These are phyloP conservation scores for Sarocladium brachiariae DNA, from an alignment of 2,329 filamentous ascomycete species.

Conservation along the genomic window DNA sequence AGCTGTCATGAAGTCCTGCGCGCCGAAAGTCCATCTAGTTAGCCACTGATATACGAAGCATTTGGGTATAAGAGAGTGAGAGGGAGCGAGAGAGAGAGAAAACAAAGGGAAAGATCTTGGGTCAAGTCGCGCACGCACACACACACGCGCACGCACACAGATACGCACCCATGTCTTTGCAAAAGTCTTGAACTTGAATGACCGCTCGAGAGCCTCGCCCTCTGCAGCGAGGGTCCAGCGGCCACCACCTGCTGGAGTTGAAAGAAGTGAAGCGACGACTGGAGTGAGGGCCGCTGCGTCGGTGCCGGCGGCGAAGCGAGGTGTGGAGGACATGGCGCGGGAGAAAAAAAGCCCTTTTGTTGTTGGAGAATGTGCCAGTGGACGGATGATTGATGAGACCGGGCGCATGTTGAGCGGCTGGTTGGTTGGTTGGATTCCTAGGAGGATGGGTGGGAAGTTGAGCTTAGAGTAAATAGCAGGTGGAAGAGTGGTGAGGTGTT, in stretches of 20 bases:
- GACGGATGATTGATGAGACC: slow-evolving; percentile 11
- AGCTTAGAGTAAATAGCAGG: not conserved
- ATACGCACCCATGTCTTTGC: slow-evolving; percentile 54
- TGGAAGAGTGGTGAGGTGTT: no score
- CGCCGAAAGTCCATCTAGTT: no score
- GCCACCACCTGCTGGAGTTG: slow-evolving; percentile 24
- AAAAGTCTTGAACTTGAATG: slow-evolving; percentile 59
- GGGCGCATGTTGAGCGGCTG: not conserved
- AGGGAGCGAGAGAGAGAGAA: no score
- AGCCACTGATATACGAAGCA: no score
- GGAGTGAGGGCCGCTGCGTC: slow-evolving; percentile 31
- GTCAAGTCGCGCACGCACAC: no score
- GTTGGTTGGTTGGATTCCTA: not conserved
- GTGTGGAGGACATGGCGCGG: slow-evolving; percentile 21
- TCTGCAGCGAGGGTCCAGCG: slow-evolving; percentile 45
- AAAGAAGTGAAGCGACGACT: slow-evolving; percentile 33
- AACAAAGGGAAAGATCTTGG: no score
- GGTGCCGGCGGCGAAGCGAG: slow-evolving; percentile 38
- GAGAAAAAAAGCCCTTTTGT: slow-evolving; percentile 8
- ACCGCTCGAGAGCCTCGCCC: slow-evolving; percentile 51
- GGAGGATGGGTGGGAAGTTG: not conserved
- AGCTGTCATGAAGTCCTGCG: slow-evolving; percentile 69
- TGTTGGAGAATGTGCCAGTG: not conserved
- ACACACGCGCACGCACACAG: not conserved
- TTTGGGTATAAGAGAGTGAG: no score